These are phyloP conservation scores for Moricandia arvensis DNA, from an alignment of 345 rosid genomes.

Conservation along the genomic window DNA sequence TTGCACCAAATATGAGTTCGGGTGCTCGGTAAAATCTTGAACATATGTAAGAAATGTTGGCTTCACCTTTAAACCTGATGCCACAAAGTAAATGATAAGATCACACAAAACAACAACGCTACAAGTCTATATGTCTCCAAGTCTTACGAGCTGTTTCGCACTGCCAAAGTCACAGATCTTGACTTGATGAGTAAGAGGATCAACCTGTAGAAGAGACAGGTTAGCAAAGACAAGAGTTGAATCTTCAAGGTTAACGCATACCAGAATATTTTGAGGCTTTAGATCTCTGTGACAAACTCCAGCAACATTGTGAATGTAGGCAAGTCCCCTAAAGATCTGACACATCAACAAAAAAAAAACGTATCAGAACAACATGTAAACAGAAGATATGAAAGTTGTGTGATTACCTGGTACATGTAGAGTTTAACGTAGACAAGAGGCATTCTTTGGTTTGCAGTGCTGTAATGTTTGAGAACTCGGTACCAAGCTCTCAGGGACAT, in stretches of 20 bases:
- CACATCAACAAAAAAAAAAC: background rate
- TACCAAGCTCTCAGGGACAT: constrained; percentile 90
- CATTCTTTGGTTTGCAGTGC: constrained; percentile 73
- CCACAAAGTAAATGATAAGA: constrained; percentile 17
- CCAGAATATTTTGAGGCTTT: constrained; percentile 91
- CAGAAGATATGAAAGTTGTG: background rate
- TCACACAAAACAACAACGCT: background rate
- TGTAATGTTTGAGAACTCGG: constrained; percentile 77
- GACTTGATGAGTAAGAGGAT: constrained; percentile 77
- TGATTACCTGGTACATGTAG: constrained; percentile 71
- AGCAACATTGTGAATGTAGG: constrained; percentile 73
- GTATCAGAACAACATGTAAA: background rate
- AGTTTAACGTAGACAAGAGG: constrained; percentile 84
- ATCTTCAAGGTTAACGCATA: constrained; percentile 30
- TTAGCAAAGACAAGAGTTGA: constrained; percentile 4
- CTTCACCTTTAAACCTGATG: constrained; percentile 67
- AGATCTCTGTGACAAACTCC: constrained; percentile 88
- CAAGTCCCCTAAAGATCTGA: constrained; percentile 83
- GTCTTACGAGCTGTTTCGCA: constrained; percentile 79
- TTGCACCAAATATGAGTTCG: constrained; percentile 69
- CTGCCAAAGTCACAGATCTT: constrained; percentile 89
- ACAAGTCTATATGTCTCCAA: background rate
- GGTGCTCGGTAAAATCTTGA: constrained; percentile 75
- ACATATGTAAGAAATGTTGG: constrained; percentile 63
- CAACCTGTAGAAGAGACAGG: constrained; percentile 53